These are phyloP conservation scores for Mrakia blollopis DNA, from an alignment of 768 basidiomycete genomes.

Conservation along the genomic window DNA sequence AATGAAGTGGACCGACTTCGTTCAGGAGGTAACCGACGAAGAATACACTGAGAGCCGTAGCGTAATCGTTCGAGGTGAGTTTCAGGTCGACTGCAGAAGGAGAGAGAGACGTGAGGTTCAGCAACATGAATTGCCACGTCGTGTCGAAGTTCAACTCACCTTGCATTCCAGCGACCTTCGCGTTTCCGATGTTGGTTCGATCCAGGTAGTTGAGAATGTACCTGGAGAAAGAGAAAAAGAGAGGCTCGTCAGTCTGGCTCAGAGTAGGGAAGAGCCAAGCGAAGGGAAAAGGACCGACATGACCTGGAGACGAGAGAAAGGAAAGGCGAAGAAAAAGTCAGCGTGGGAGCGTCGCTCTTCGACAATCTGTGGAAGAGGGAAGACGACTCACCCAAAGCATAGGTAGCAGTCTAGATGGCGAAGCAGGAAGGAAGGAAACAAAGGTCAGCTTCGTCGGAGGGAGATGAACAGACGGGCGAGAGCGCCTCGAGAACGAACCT, in stretches of 20 bases:
- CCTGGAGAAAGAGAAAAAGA: neutral
- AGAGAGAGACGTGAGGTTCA: too few relatives aligned
- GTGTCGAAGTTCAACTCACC: neutral
- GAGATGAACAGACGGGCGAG: neutral
- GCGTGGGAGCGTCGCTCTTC: too few relatives aligned
- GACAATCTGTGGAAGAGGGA: neutral
- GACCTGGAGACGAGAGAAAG: conserved; percentile 33
- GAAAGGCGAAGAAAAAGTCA: conserved; percentile 39
- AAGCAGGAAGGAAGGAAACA: neutral
- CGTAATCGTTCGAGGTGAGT: conserved; percentile 42
- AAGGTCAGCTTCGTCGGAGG: neutral
- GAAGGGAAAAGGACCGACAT: neutral
- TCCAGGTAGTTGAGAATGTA: conserved; percentile 3
- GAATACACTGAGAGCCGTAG: conserved; percentile 44
- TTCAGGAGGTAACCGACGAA: conserved; percentile 44
- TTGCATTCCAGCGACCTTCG: conserved; percentile 42
- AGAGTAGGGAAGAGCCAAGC: neutral
- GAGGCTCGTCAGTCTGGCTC: neutral
- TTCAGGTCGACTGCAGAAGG: conserved; percentile 34
- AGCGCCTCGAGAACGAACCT: conserved; percentile 33
- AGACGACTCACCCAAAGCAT: neutral
- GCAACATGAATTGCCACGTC: neutral
- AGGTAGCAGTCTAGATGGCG: neutral
- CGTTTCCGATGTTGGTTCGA: conserved; percentile 42
- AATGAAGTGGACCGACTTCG: conserved; percentile 29